Conservation (phyloP, 805 yeast species). For the Yarrowia alimentaria region DNA sequence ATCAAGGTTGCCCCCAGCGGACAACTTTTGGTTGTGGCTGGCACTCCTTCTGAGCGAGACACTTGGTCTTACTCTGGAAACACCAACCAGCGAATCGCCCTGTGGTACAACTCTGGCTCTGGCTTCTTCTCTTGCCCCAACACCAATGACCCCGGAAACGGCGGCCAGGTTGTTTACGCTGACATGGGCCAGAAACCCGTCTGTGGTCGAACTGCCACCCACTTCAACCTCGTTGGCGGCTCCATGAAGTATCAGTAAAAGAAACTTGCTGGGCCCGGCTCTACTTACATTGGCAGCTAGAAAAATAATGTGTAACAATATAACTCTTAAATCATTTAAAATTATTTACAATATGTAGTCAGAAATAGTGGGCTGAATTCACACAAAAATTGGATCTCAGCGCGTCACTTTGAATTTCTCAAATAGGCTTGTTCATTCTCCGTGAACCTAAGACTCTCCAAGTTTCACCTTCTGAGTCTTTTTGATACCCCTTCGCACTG, state of each 20-base stretch:
- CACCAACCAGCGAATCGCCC: constrained; percentile 14
- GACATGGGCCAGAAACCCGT: constrained; percentile 17
- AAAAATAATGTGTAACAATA: too few relatives aligned
- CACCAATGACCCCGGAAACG: constrained; percentile 9
- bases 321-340: constrained; percentile 8
- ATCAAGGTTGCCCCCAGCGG: constrained; percentile 14
- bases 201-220: constrained; percentile 18
- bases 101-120: constrained; percentile 18
- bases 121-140: constrained; percentile 19
- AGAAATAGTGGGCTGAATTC: constrained; percentile 17
- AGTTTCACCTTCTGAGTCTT: constrained; percentile 27
- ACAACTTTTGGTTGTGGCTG: constrained; percentile 13
- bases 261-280: too few relatives aligned
- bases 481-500: constrained; percentile 22
- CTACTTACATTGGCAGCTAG: background rate
- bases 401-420: constrained; percentile 18
- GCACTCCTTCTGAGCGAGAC: background rate
- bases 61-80: constrained; percentile 22
- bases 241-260: constrained; percentile 6
- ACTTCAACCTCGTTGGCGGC: constrained; percentile 17
- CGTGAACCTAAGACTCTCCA: constrained; percentile 22
- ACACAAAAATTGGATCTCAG: background rate
- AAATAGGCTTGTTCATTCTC: too few relatives aligned
- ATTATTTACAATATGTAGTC: too few relatives aligned
- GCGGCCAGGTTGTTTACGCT: constrained; percentile 12